Base-by-base conservation (phyloP, 441 rosid genomes). In the Erodium chrysanthum region DNA sequence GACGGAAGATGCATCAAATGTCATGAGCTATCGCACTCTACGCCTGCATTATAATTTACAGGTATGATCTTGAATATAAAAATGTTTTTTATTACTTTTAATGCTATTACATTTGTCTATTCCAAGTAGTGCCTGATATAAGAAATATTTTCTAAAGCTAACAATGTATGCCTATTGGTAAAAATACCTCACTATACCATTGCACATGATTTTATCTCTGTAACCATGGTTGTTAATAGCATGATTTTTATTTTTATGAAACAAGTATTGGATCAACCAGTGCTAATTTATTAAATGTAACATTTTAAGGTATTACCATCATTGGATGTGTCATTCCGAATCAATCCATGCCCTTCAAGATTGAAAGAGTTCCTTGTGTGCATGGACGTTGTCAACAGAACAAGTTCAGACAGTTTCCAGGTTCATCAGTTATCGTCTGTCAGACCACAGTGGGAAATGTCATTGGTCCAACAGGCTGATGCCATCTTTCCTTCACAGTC, bases 311-410 rank as follows among this genome's bases (percentile, higher is more conserved):
- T 95, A 54, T 75, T 87, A 61, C 98, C 97, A 21, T 89, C 97
- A 10, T 67, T 95, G 75, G 91, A 90, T 76, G 86, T 87, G 69
- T 83, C 95, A 25, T 87, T 85, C 70, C 84, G 84, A 75, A 83
- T 92, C 78, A 87, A 86, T 79, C 92, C 98, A 44, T 86, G 81
- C 69, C 95, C 95, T 67, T 92, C 88, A 76, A 84, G 83, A 70
- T 87, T 86, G 85, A 85, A 82, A 69, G 93, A 90, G 80, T 92
- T 80, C 80, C 93, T 88, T 73, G 92, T 92, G 83, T 91, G 83
- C 71, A 84, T 95, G 95, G 92, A 86, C 79, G 82, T 95, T 64
- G 79, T 83, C 74, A 95, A 91, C 84, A 81, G 77, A 82, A 85
- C 96, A 23, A 84, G 71, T 67, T 79, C 88, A 5, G 91, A 85